Percentiles rank a stretch among this genome's conserved stretches.
These are phyloP conservation scores for Irpex sp. DNA, from an alignment of 1,284 basidiomycete genomes.

Conservation along the genomic window DNA sequence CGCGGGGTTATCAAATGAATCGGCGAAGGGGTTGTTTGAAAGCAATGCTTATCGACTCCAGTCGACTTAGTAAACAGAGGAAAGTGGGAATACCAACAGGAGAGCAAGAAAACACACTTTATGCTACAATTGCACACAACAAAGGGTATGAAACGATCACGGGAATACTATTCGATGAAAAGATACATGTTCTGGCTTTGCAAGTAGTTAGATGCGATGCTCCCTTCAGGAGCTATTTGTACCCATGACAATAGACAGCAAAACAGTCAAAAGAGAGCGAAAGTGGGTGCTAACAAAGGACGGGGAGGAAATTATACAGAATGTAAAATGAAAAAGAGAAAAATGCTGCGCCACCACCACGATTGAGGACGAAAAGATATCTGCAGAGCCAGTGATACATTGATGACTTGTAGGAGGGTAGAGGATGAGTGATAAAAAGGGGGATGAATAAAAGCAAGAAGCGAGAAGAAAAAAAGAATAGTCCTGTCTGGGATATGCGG, in stretches of 20 bases:
- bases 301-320: slow-evolving; percentile 7
- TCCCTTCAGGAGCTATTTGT: slow-evolving; percentile 15
- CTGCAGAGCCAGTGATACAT: slow-evolving; percentile 16
- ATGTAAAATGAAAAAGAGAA: slow-evolving; percentile 10
- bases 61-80: too few species aligned
- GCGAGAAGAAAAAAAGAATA: slow-evolving; percentile 7
- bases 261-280: background rate
- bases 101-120: background rate
- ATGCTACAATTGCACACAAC: background rate
- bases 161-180: slow-evolving; percentile 7
- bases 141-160: background rate
- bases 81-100: background rate
- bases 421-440: slow-evolving; percentile 1
- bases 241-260: slow-evolving; percentile 1
- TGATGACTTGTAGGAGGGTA: slow-evolving; percentile 12
- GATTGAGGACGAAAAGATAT: slow-evolving; percentile 6
- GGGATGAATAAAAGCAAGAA: slow-evolving; percentile 3
- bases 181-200: slow-evolving; percentile 7
- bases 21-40: too few species aligned
- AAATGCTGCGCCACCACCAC: slow-evolving; percentile 5
- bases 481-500: slow-evolving; percentile 11
- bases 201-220: slow-evolving; percentile 9
- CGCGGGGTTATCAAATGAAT: too few species aligned
- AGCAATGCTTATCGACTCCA: too few species aligned
- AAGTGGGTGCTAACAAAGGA: background rate